Base-by-base conservation (phyloP, 192 early-diverging fungal genomes). In the Podila epigama region DNA sequence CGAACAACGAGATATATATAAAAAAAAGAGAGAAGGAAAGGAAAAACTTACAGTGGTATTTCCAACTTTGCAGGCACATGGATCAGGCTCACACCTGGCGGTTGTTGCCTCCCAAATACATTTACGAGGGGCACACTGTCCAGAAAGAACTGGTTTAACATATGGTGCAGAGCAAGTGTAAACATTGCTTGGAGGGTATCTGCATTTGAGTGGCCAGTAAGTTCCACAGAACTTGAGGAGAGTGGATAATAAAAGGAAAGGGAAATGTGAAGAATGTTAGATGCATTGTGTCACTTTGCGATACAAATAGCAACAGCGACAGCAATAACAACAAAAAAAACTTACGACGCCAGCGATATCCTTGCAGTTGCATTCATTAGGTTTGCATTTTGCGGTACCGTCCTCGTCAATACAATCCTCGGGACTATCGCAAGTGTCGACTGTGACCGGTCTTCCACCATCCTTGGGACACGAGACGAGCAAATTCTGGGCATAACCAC, bases 151-250 rank as follows among this genome's bases (percentile, higher is more conserved):
- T 13, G 60, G 60, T 3, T 15, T 4, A 10, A 27, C 16, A n/a
- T 35, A n/a, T 9, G 18, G 27, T 1, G 29, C 28, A 11, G 31
- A n/a, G 31, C 60, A 62, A 2, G 42, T 44, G 22, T 35, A 62
- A n/a, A 62, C 60, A 8, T 28, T 27, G 16, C 42, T 48, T 2
- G 42, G 5, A 0, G 60, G 60, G 31, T 28, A 37, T 6, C 11
- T 37, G n/a, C 60, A 62, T 10, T 34, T n/a, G 15, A 32, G 32
- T 22, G 60, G 60, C 39, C 40, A 62, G 20, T 48, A 48, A n/a
- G 3, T 13, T 9, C 60, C 60, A 22, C 60, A 62, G 48, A 51
- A 62, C 60, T 62, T 29, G 8, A 59, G 6, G 15, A 54, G 35
- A 18, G 5, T 16, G 33, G 33, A 35, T 5, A 32, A n/a, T 57